A percentile compares a stretch with the other conserved stretches of the same genome.
Conservation (phyloP, 257 asterid genomes). For the Plectranthus barbatus region DNA sequence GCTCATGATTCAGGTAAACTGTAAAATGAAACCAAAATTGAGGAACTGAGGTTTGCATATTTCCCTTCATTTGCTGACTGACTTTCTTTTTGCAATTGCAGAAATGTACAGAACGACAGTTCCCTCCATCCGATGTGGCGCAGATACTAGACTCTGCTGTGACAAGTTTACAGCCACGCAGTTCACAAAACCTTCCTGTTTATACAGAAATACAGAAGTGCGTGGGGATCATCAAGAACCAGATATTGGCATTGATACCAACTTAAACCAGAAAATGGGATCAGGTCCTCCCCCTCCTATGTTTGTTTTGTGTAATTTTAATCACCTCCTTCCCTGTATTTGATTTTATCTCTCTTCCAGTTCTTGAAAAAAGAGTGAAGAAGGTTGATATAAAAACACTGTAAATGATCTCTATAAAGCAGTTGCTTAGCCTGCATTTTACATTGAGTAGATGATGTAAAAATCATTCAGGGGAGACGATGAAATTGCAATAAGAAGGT, state of each 20-base stretch:
- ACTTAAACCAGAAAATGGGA: constrained; percentile 26
- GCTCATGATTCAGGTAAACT: constrained; percentile 76
- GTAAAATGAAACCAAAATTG: not conserved
- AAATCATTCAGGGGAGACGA: constrained; percentile 9
- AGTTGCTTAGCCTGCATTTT: constrained; percentile 13
- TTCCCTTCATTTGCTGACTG: not conserved
- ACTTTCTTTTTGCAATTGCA: constrained; percentile 21
- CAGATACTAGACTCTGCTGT: constrained; percentile 85
- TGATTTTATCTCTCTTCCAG: not conserved
- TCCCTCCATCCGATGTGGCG: constrained; percentile 90
- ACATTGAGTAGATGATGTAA: constrained; percentile 20
- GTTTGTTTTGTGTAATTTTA: not conserved
- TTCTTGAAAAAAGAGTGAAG: constrained; percentile 15
- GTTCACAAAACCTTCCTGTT: constrained; percentile 67
- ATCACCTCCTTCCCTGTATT: too few relatives aligned
- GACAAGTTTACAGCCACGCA: constrained; percentile 67
- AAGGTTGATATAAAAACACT: constrained; percentile 11
- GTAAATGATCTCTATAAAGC: constrained; percentile 14
- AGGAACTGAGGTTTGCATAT: not conserved
- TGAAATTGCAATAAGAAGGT: constrained; percentile 17
- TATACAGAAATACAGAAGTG: constrained; percentile 88
- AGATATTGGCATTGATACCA: constrained; percentile 85
- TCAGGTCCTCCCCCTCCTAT: not conserved
- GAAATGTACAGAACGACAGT: constrained; percentile 93
- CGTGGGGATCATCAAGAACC: constrained; percentile 92